Evolutionary conservation across 495 filamentous ascomycete genomes (phyloP).

Genomic region (Clavariopsis aquatica): DNA sequence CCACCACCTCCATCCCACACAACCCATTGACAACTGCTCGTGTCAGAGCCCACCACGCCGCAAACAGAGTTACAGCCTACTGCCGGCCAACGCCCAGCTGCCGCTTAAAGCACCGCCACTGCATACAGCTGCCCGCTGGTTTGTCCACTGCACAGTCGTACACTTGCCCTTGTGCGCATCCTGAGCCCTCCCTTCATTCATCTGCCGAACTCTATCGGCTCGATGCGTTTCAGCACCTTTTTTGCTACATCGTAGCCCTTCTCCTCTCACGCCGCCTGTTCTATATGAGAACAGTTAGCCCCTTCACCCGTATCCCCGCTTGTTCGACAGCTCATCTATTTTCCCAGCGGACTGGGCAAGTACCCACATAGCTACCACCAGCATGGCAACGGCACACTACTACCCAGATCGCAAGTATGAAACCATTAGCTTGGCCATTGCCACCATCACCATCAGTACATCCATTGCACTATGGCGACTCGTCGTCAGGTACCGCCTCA

Average conservation of each 20-base stretch:
- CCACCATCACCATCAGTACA: conserved; percentile 2
- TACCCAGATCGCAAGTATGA: conserved; percentile 1
- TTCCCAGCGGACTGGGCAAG: neutral
- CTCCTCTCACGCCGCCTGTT: too few relatives aligned
- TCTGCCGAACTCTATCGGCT: neutral
- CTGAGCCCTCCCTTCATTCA: neutral
- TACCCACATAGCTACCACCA: neutral
- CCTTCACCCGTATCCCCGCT: neutral
- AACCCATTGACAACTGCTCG: neutral
- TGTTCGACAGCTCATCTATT: neutral
- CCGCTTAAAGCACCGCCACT: neutral
- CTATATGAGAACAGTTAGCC: neutral
- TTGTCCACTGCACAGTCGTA: neutral
- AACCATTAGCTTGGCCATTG: neutral
- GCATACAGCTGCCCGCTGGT: neutral
- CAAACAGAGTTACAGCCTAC: neutral
- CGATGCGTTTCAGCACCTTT: neutral
- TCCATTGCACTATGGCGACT: conserved; percentile 5
- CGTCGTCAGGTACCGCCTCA: conserved; percentile 6
- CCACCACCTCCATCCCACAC: neutral
- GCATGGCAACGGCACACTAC: conserved; percentile 4
- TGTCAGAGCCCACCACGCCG: neutral
- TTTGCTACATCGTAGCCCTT: neutral
- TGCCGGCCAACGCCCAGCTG: neutral
- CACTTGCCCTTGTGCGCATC: neutral